phyloP scores from a whole-genome alignment of 257 asterid genomes.

The Solanum piurae region DNA sequence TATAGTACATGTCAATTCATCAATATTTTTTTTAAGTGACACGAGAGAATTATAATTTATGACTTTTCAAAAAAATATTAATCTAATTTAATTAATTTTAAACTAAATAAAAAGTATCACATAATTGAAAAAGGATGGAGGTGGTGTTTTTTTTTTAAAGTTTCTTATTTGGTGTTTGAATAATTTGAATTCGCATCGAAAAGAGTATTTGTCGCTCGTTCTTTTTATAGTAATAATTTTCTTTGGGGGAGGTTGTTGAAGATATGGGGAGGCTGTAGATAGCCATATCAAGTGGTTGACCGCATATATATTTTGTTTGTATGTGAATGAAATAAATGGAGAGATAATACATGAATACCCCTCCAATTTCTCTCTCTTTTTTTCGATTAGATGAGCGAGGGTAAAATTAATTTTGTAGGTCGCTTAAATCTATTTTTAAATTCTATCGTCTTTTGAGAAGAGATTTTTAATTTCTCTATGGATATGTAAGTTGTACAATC shows the following conservation, averaged over 20 bases:
- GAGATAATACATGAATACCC: neutral
- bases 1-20: neutral
- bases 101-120: no score
- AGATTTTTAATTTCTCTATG: no score
- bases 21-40: no score
- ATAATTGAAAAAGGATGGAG: no score
- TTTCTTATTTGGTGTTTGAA: no score
- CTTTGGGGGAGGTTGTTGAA: neutral
- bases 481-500: neutral
- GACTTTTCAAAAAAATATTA: no score
- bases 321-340: neutral
- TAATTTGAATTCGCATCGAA: accelerated
- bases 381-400: neutral
- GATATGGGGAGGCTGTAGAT: neutral
- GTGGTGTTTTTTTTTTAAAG: no score
- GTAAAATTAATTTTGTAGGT: neutral
- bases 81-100: no score
- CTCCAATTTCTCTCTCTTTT: neutral
- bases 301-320: neutral
- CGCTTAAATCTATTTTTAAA: neutral
- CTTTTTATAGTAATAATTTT: neutral
- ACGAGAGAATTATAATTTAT: no score
- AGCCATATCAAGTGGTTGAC: neutral
- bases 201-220: accelerated
- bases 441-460: accelerated